Evolutionary conservation across 2,329 filamentous ascomycete genomes (phyloP), one percentile per base, ranked within the genome.

Genomic region (Calonectria hongkongensis): DNA sequence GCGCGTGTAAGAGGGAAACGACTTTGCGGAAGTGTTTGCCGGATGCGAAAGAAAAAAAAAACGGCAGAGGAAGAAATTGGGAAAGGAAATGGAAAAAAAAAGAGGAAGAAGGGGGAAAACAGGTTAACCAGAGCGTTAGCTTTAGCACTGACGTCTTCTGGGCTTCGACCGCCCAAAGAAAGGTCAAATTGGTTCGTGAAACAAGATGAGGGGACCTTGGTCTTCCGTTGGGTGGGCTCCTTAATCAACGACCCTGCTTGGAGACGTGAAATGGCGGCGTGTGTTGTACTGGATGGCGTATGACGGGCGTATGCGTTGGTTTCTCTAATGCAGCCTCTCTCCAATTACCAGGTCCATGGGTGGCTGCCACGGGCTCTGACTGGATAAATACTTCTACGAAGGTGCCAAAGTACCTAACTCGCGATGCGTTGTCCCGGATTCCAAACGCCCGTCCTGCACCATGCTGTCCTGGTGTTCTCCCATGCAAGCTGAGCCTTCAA

Each of bases 241-340:
- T 62, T n/a, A 27, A 41, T 41, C n/a, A 62, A 15, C 27, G 56
- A 12, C 58, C 36, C 39, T 45, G 58, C 8, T 43, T 41, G n/a
- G 25, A 47, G 21, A 39, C 25, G 25, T 15, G 45, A 47, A 63
- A 63, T 45, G 58, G 58, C 36, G 36, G 36, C 36, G 36, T 36
- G 15, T 13, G 36, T 15, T 18, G 9, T 27, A 36, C 21, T 12
- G 58, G 13, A 27, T 45, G 58, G 58, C 58, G 58, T 62, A 47
- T 63, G 58, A 33, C 41, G 58, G 58, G 27, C 58, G 58, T 63
- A 47, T 63, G 58, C 41, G 58, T 27, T 63, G 39, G 58, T 33
- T 45, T 63, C 25, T 47, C 27, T 60, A 60, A 63, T 63, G 58
- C 58, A 47, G 25, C 58, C 25, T 43, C 36, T 62, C 27, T 18